These are phyloP conservation scores for Chrysoporthe cubensis DNA, from an alignment of 2,329 filamentous ascomycete species.

Conservation along the genomic window DNA sequence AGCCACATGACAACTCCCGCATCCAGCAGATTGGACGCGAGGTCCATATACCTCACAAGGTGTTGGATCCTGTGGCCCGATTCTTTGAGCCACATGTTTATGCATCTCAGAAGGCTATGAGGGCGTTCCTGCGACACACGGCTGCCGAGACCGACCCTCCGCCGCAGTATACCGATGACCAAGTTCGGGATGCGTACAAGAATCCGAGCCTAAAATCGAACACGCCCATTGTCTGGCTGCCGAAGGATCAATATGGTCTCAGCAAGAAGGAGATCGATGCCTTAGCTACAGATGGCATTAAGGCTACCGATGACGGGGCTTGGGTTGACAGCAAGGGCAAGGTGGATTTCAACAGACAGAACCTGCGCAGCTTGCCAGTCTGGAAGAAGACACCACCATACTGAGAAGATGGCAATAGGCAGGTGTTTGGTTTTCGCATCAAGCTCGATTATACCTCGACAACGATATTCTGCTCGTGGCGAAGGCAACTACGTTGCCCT, in stretches of 20 bases:
- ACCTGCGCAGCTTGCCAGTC: slow-evolving; percentile 14
- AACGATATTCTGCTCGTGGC: neutral
- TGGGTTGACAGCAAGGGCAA: slow-evolving; percentile 24
- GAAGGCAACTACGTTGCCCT: too few relatives aligned
- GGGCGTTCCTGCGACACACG: slow-evolving; percentile 22
- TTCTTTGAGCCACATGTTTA: slow-evolving; percentile 27
- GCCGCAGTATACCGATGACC: slow-evolving; percentile 23
- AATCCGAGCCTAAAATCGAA: slow-evolving; percentile 26
- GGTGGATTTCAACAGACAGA: slow-evolving; percentile 24
- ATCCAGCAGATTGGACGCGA: slow-evolving; percentile 24
- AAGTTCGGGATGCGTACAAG: slow-evolving; percentile 22
- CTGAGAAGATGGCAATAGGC: neutral
- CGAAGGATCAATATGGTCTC: slow-evolving; percentile 23
- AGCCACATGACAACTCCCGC: slow-evolving; percentile 15
- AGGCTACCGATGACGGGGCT: slow-evolving; percentile 25
- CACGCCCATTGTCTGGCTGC: slow-evolving; percentile 26
- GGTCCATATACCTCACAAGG: slow-evolving; percentile 19
- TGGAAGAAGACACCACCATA: slow-evolving; percentile 24
- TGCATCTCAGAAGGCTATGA: slow-evolving; percentile 27
- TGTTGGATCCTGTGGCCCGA: slow-evolving; percentile 22
- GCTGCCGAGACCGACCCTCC: slow-evolving; percentile 24
- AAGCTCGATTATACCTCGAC: neutral
- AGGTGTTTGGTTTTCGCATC: neutral
- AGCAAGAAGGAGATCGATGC: slow-evolving; percentile 25
- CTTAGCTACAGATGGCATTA: slow-evolving; percentile 12